Base-by-base conservation (phyloP, 176 grass and related monocot genomes). In the Bromus sterilis region DNA sequence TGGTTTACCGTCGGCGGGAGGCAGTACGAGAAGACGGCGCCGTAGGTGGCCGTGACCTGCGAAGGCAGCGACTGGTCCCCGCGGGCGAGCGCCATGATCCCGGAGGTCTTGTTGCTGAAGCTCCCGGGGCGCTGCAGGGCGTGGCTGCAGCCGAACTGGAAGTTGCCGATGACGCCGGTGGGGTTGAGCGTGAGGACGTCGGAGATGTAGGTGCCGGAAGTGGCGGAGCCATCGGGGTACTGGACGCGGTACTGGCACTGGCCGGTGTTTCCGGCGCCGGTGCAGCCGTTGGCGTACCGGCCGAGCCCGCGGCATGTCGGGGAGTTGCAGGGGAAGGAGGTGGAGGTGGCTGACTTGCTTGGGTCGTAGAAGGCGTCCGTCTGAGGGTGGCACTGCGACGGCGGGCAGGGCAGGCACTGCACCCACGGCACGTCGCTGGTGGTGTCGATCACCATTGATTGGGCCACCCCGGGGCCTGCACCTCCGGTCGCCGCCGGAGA, bases 361-460 rank as follows among this genome's bases (percentile, higher is more conserved):
- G 80, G 80, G 11, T 82, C 80, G 67, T 60, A 82, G 0, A 44
- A 4, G 18, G 10, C 3, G 34, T 81, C 53, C n/a, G 15, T 60
- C 67, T 73, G 53, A 1, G 26, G 26, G 55, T 82, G 8, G 65
- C 78, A 81, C 24, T 14, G n/a, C 5, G 64, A 33, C 0, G 6
- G 2, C 1, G 78, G 78, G 3, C 78, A 81, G 1, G 78, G 78
- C 8, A 13, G 6, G 71, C 91, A 93, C 46, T 91, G 89, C 65
- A 91, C 77, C 89, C 89, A 91, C 3, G 89, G 71, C 43, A 91
- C 86, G 56, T 91, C 89, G 80, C 89, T 91, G 14, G 86, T 73
- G 2, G 89, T 88, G 86, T 91, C 89, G 11, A 91, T 58, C 37
- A 86, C 4, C 39, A 91, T 25, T 1, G 73, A 53, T 36, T 61